Evolutionary conservation across 306 rosid species (phyloP).

Genomic region (Lathyrus tuberosus): DNA sequence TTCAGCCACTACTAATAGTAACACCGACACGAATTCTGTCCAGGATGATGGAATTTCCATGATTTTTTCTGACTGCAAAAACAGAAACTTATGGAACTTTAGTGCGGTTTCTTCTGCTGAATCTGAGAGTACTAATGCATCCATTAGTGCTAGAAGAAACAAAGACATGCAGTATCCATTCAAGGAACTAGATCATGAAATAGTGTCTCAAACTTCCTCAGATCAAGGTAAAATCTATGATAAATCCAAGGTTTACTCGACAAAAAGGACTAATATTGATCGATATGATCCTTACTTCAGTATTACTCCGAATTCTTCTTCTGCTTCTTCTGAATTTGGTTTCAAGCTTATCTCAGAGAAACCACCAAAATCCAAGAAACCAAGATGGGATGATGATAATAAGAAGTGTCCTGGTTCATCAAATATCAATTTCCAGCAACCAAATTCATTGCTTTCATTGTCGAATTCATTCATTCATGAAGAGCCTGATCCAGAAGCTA

Average conservation of each 20-base stretch:
- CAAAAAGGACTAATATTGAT: slow-evolving; percentile 47
- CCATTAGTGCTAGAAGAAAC: slow-evolving; percentile 37
- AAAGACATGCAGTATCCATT: slow-evolving; percentile 41
- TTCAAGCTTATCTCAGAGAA: slow-evolving; percentile 65
- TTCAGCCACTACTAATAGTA: slow-evolving; percentile 45
- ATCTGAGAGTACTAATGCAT: slow-evolving; percentile 52
- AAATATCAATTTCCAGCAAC: slow-evolving; percentile 81
- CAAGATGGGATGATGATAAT: slow-evolving; percentile 54
- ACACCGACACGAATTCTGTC: slow-evolving; percentile 42
- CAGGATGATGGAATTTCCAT: slow-evolving; percentile 67
- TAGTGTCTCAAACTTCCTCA: slow-evolving; percentile 49
- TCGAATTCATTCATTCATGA: slow-evolving; percentile 51
- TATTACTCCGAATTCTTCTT: slow-evolving; percentile 45
- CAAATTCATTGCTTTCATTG: slow-evolving; percentile 57
- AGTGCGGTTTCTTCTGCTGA: slow-evolving; percentile 62
- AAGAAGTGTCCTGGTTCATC: slow-evolving; percentile 64
- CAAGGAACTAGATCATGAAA: slow-evolving; percentile 46
- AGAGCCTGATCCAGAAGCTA: slow-evolving; percentile 89
- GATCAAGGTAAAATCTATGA: slow-evolving; percentile 41
- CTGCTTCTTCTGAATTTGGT: slow-evolving; percentile 49
- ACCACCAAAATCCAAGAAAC: slow-evolving; percentile 59
- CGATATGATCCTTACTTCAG: slow-evolving; percentile 44
- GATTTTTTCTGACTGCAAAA: slow-evolving; percentile 64
- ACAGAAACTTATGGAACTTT: slow-evolving; percentile 62
- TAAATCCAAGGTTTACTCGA: slow-evolving; percentile 37